Evolutionary conservation across 2,329 filamentous ascomycete genomes (phyloP).

Genomic region (Aspergillus brunneoviolaceus): DNA sequence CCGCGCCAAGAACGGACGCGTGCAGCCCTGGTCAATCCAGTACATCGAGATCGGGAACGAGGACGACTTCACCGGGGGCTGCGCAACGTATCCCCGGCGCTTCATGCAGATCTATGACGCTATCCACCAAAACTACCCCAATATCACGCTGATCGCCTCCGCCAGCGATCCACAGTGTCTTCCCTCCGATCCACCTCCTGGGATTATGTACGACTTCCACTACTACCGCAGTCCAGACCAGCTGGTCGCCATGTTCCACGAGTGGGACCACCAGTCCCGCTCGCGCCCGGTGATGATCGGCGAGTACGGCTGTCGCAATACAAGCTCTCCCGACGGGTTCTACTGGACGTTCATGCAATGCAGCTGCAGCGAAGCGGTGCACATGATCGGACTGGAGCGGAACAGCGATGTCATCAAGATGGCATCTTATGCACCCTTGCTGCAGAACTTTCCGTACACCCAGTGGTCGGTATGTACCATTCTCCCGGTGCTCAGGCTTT

Average conservation of each 20-base stretch:
- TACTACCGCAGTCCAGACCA: constrained; percentile 53
- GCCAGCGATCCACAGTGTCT: constrained; percentile 32
- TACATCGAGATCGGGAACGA: constrained; percentile 69
- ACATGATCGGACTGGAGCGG: constrained; percentile 55
- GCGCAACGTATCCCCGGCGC: constrained; percentile 53
- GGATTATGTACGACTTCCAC: constrained; percentile 52
- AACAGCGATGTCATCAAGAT: constrained; percentile 41
- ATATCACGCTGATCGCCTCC: constrained; percentile 57
- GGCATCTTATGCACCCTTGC: constrained; percentile 37
- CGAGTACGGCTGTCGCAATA: constrained; percentile 32
- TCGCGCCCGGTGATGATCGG: constrained; percentile 32
- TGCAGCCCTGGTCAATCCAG: constrained; percentile 58
- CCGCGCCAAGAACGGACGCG: constrained; percentile 59
- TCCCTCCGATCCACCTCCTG: constrained; percentile 29
- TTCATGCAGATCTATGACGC: constrained; percentile 61
- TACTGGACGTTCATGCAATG: constrained; percentile 42
- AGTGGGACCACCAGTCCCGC: constrained; percentile 54
- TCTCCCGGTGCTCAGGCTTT: not conserved
- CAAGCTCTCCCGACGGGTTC: constrained; percentile 14
- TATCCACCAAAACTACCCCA: constrained; percentile 55
- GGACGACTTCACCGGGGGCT: constrained; percentile 59
- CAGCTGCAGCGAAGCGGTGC: constrained; percentile 63
- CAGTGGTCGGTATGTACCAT: constrained; percentile 33
- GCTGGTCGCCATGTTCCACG: constrained; percentile 52
- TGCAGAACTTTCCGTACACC: constrained; percentile 36